Evolutionary conservation across 2,329 filamentous ascomycete genomes (phyloP).

Genomic region (Dissoconium aciculare): DNA sequence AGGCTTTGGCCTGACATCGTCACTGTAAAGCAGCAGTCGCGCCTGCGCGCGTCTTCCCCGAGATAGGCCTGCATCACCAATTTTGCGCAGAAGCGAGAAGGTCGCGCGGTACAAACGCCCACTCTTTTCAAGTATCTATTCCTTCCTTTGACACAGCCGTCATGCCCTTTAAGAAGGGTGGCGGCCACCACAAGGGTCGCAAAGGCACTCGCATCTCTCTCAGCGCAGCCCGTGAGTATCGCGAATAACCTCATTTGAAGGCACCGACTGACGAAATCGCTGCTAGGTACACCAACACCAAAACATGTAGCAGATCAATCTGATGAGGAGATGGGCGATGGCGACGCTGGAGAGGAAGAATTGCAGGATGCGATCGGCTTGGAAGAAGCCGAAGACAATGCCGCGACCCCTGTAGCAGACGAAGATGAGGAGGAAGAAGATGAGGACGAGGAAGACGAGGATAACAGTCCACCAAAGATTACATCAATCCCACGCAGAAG

Average conservation of each 20-base stretch:
- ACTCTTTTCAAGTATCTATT: too few relatives aligned
- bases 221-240: conserved; percentile 9
- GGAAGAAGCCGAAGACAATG: conserved; percentile 14
- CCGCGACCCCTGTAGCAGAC: conserved; percentile 14
- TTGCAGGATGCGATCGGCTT: conserved; percentile 8
- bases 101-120: too few relatives aligned
- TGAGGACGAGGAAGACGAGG: conserved; percentile 18
- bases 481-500: conserved; percentile 27
- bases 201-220: conserved; percentile 14
- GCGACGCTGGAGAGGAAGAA: conserved; percentile 13
- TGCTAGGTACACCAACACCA: conserved; percentile 17
- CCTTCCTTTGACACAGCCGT: too few relatives aligned
- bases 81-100: too few relatives aligned
- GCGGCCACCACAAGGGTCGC: conserved; percentile 13
- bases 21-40: too few relatives aligned
- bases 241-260: conserved; percentile 3
- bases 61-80: too few relatives aligned
- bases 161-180: conserved; percentile 19
- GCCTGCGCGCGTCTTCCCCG: too few relatives aligned
- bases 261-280: conserved; percentile 3
- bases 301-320: conserved; percentile 14
- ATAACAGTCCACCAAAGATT: conserved; percentile 16
- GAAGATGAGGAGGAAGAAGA: conserved; percentile 15
- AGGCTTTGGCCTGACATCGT: too few relatives aligned
- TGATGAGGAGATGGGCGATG: conserved; percentile 22